These are phyloP conservation scores for Leccinellum luteum DNA, from an alignment of 768 basidiomycete genomes.

Conservation along the genomic window DNA sequence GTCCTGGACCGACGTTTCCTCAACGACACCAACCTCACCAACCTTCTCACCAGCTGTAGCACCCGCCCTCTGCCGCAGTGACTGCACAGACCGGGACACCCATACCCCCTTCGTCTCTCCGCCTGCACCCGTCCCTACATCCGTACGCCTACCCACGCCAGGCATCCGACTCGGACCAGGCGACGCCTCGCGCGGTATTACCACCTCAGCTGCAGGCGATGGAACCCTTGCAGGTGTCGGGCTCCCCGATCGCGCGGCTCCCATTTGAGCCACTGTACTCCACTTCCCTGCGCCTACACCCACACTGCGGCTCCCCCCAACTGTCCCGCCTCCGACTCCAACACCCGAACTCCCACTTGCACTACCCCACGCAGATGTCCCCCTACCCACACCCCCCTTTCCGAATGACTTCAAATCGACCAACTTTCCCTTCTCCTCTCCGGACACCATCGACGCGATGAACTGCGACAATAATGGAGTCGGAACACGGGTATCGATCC, in stretches of 20 bases:
- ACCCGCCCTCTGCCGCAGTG: conserved; percentile 11
- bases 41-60: background rate
- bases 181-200: conserved; percentile 8
- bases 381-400: background rate
- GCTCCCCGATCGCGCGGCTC: conserved; percentile 3
- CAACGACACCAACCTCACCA: background rate
- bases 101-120: conserved; percentile 12
- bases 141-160: background rate
- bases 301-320: background rate
- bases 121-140: background rate
- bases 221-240: conserved; percentile 16
- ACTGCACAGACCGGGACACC: conserved; percentile 20
- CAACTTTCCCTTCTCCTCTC: conserved; percentile 54
- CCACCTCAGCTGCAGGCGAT: conserved; percentile 13
- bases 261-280: conserved; percentile 19
- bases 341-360: background rate
- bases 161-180: conserved; percentile 4
- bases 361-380: background rate
- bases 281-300: conserved; percentile 8
- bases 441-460: conserved; percentile 31
- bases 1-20: conserved; percentile 7
- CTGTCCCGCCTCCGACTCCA: background rate
- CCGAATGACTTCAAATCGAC: conserved; percentile 46
- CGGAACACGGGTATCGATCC: conserved; percentile 81
- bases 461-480: conserved; percentile 60